Evolutionary conservation across 1,284 basidiomycete species (phyloP).

Genomic region (Puccinia brachypodii): DNA sequence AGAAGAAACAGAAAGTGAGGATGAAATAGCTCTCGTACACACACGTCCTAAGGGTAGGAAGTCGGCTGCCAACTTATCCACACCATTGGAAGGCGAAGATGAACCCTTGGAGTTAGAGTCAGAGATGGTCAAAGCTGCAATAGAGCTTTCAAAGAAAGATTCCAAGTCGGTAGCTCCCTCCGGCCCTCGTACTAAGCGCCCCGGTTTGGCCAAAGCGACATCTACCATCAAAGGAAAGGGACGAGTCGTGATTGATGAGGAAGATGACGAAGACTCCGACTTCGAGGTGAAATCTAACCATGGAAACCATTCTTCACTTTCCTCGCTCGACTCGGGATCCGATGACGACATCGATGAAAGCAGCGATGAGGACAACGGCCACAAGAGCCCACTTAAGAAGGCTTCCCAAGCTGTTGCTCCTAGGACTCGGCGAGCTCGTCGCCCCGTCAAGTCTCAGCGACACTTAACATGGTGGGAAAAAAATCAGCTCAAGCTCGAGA

Average conservation of each 20-base stretch:
- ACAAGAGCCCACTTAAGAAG: not conserved
- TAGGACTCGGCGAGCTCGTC: constrained; percentile 1
- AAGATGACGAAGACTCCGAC: constrained; percentile 24
- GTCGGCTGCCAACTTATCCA: not conserved
- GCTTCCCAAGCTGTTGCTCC: not conserved
- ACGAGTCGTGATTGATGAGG: not conserved
- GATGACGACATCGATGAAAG: not conserved
- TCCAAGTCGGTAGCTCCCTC: not conserved
- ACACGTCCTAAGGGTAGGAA: not conserved
- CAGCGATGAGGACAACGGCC: not conserved
- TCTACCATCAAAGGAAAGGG: not conserved
- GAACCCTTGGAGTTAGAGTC: constrained; percentile 14
- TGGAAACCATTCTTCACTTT: not conserved
- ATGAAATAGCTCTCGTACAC: not conserved
- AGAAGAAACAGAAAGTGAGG: constrained; percentile 3
- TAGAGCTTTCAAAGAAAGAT: constrained; percentile 37
- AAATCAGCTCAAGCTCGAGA: constrained; percentile 43
- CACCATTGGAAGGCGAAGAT: not conserved
- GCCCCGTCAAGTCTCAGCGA: not conserved
- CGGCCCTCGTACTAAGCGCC: not conserved
- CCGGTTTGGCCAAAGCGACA: not conserved
- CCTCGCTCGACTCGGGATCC: constrained; percentile 25
- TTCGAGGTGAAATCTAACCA: not conserved
- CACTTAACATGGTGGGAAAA: constrained; percentile 46
- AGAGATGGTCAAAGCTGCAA: constrained; percentile 39